Conservation (phyloP, 108 stramenopile genomes). For the Stephanodiscus triporus region DNA sequence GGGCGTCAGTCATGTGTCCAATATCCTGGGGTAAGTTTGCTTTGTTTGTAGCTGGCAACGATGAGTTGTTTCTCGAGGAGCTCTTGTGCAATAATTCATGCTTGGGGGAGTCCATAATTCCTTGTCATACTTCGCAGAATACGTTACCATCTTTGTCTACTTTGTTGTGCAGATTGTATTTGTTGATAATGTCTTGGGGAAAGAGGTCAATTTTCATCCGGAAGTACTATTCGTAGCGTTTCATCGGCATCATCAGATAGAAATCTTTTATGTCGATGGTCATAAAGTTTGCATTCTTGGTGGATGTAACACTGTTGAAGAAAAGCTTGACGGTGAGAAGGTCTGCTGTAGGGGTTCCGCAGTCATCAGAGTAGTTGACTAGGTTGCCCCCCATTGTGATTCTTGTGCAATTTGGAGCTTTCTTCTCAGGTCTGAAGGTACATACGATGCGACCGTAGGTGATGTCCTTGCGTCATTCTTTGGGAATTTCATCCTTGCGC, state of each 20-base stretch:
- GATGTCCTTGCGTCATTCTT: conserved; percentile 3
- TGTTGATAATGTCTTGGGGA: conserved; percentile 38
- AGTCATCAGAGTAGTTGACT: conserved; percentile 27
- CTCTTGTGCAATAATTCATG: conserved; percentile 47
- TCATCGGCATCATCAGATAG: conserved; percentile 49
- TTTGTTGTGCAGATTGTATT: conserved; percentile 33
- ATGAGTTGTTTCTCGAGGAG: conserved; percentile 24
- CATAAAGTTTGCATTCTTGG: conserved; percentile 16
- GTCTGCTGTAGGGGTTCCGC: conserved; percentile 35
- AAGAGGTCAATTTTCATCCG: conserved; percentile 10
- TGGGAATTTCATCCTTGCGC: conserved; percentile 14
- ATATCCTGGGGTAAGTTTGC: conserved; percentile 8
- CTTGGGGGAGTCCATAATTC: conserved; percentile 48
- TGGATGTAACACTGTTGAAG: conserved; percentile 20
- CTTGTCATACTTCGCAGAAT: conserved; percentile 23
- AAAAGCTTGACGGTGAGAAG: conserved; percentile 28
- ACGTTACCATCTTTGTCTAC: conserved; percentile 14
- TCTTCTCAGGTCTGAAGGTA: conserved; percentile 26
- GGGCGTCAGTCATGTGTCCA: conserved; percentile 16
- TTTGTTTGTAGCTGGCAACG: conserved; percentile 11
- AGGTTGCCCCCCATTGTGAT: conserved; percentile 46
- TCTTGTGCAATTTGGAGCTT: conserved; percentile 22
- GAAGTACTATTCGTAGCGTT: conserved; percentile 41
- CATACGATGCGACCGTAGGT: conserved; percentile 38
- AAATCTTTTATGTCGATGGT: conserved; percentile 49